Conservation (phyloP, 2,329 filamentous ascomycete species). For the Sporothrix sp. region DNA sequence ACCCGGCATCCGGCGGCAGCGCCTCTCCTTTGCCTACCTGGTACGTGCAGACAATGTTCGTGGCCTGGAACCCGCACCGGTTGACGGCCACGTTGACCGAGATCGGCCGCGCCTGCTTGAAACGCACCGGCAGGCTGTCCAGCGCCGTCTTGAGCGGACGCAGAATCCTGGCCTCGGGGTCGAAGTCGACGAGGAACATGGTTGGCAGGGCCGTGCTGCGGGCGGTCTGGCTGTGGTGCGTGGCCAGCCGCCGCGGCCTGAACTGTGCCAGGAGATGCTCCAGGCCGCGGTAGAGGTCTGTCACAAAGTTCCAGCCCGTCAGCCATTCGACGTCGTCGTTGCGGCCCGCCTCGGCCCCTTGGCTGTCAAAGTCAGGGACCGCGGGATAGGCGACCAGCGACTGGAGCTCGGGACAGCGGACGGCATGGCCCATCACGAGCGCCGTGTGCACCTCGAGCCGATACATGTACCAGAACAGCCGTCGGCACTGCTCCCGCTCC, state of each 20-base stretch:
- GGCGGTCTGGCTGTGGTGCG: background rate
- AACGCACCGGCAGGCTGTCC: background rate
- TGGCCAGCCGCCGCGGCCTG: background rate
- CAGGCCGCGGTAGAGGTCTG: constrained; percentile 8
- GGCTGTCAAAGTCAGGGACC: background rate
- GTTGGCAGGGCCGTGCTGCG: background rate
- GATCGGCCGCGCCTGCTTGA: background rate
- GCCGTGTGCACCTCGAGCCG: constrained; percentile 20
- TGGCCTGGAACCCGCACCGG: constrained; percentile 10
- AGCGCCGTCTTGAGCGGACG: background rate
- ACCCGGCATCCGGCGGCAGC: background rate
- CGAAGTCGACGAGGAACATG: constrained; percentile 2
- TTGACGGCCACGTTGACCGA: constrained; percentile 3
- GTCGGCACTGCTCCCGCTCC: constrained; percentile 16
- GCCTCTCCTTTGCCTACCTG: background rate
- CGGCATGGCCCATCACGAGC: constrained; percentile 18
- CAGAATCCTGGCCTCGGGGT: constrained; percentile 1
- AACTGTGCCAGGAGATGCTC: constrained; percentile 9
- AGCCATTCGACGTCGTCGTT: constrained; percentile 3
- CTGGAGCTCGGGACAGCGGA: constrained; percentile 18
- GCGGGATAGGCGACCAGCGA: constrained; percentile 16
- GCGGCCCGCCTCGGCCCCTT: background rate
- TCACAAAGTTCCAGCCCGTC: constrained; percentile 11
- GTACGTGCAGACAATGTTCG: constrained; percentile 10
- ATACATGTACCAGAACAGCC: constrained; percentile 20